These are phyloP conservation scores for Carex parvula DNA, from an alignment of 176 grass and related monocot genomes.

Conservation along the genomic window DNA sequence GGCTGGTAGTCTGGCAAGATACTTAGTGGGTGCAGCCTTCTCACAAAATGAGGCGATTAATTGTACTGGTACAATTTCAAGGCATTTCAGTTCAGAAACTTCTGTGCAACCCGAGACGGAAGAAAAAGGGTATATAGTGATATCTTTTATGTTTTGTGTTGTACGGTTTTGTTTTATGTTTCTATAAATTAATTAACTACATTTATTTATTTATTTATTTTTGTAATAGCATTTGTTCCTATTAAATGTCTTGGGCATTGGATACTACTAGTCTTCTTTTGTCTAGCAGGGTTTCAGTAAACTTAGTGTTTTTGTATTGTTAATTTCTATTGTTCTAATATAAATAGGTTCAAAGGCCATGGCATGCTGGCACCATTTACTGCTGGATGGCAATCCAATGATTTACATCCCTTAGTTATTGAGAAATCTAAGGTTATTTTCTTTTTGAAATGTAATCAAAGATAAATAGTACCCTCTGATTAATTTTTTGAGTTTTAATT, in stretches of 20 bases:
- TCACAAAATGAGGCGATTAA: constrained; percentile 35
- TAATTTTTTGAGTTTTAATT: background rate
- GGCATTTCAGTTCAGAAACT: constrained; percentile 51
- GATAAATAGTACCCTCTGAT: background rate
- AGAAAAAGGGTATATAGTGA: constrained; percentile 53
- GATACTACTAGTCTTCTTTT: constrained; percentile 4
- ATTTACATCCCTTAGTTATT: constrained; percentile 75
- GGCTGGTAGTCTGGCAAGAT: constrained; percentile 47
- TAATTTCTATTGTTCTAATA: constrained; percentile 21
- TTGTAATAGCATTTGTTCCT: background rate
- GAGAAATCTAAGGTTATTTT: constrained; percentile 79
- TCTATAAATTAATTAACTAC: background rate
- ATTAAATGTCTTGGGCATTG: background rate
- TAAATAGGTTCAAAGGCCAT: constrained; percentile 84
- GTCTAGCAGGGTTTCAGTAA: background rate
- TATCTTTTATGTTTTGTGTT: background rate
- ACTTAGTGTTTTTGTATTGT: background rate
- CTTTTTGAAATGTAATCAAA: background rate
- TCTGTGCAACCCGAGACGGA: constrained; percentile 46
- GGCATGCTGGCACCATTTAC: constrained; percentile 98
- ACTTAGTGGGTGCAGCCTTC: constrained; percentile 25
- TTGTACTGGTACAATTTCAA: constrained; percentile 35
- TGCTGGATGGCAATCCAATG: constrained; percentile 92
- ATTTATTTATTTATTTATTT: background rate
- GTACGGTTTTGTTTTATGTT: constrained; percentile 7